Evolutionary conservation across 164 flowering plant genomes (phyloP).

Genomic region (Berberis thunbergii): DNA sequence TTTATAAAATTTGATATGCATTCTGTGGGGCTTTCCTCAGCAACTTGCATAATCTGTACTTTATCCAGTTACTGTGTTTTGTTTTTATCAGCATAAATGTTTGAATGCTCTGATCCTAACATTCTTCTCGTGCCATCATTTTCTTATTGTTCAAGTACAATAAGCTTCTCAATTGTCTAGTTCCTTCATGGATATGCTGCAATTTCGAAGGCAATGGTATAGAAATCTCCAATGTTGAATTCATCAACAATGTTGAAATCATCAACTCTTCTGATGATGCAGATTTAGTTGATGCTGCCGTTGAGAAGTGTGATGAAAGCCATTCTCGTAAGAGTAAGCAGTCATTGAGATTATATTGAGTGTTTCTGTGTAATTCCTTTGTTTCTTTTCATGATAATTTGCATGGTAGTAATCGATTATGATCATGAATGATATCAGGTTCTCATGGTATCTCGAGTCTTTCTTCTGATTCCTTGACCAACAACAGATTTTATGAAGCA

Average conservation of each 20-base stretch:
- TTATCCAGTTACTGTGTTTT: neutral
- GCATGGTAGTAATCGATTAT: neutral
- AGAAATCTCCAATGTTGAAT: constrained; percentile 32
- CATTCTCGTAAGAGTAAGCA: constrained; percentile 29
- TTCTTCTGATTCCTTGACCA: constrained; percentile 35
- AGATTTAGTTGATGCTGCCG: constrained; percentile 43
- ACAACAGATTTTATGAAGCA: constrained; percentile 34
- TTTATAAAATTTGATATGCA: no score
- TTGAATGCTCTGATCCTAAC: constrained; percentile 17
- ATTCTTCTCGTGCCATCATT: constrained; percentile 13
- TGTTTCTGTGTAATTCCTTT: neutral
- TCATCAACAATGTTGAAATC: constrained; percentile 29
- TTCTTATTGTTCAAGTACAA: constrained; percentile 46
- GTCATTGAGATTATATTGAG: neutral
- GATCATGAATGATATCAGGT: constrained; percentile 25
- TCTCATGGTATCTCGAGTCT: constrained; percentile 25
- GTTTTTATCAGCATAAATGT: neutral
- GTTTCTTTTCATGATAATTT: neutral
- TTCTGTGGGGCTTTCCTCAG: no score
- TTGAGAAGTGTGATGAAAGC: constrained; percentile 22
- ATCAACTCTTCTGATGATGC: constrained; percentile 54
- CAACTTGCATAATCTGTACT: no score
- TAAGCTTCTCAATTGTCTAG: constrained; percentile 47
- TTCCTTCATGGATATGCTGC: constrained; percentile 88
- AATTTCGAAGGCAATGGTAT: constrained; percentile 64